Evolutionary conservation across 768 basidiomycete genomes (phyloP).

Genomic region (Guyanaporus albipodus): DNA sequence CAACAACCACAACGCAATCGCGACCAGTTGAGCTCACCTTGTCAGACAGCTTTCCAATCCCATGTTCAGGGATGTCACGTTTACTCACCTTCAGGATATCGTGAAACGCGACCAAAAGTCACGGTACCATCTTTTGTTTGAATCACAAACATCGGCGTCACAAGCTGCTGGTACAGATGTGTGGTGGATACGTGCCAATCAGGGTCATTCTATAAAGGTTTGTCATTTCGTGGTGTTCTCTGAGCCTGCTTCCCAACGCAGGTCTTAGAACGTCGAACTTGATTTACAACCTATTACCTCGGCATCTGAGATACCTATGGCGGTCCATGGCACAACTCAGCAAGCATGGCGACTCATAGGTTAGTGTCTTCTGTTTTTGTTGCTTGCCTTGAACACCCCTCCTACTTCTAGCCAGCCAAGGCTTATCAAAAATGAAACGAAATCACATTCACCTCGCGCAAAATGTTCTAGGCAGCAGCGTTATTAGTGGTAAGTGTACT

Average conservation of each 20-base stretch:
- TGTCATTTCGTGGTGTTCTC: conserved; percentile 7
- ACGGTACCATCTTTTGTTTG: conserved; percentile 56
- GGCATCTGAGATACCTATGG: conserved; percentile 65
- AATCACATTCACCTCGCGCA: conserved; percentile 95
- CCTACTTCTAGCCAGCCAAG: conserved; percentile 49
- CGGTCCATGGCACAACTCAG: conserved; percentile 77
- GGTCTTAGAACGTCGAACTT: conserved; percentile 57
- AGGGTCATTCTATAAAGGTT: conserved; percentile 85
- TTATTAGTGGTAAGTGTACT: conserved; percentile 67
- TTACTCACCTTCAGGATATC: conserved; percentile 52
- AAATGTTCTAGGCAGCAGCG: conserved; percentile 58
- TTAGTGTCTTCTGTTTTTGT: conserved; percentile 28
- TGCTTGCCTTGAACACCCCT: neutral
- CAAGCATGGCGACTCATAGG: conserved; percentile 71
- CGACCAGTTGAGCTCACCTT: conserved; percentile 3
- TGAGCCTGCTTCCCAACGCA: neutral
- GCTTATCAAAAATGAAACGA: conserved; percentile 79
- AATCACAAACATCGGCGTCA: conserved; percentile 38
- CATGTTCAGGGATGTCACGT: conserved; percentile 58
- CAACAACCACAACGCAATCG: conserved; percentile 5
- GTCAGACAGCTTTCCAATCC: conserved; percentile 59
- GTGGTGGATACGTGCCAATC: conserved; percentile 92
- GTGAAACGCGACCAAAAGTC: conserved; percentile 66
- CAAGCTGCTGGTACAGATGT: conserved; percentile 31
- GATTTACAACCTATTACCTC: conserved; percentile 58